Evolutionary conservation across 1,139 yeast species (phyloP).

Genomic region (Hansenula lynferdii): DNA sequence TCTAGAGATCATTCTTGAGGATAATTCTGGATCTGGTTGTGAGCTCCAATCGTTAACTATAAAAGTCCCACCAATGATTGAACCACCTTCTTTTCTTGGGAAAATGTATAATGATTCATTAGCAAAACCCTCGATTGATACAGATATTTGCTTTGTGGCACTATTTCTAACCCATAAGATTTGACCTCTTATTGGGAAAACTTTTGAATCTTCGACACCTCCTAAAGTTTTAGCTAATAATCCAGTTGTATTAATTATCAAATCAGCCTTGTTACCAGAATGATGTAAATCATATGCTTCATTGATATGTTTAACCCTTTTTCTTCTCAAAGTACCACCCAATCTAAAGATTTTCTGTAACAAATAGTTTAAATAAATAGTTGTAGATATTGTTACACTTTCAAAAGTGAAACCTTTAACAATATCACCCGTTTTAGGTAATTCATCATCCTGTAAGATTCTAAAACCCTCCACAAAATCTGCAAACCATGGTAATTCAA

Average conservation of each 20-base stretch:
- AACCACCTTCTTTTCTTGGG: slow-evolving; percentile 43
- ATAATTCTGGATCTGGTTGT: slow-evolving; percentile 36
- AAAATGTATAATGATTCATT: slow-evolving; percentile 23
- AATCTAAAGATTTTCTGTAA: slow-evolving; percentile 14
- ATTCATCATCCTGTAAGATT: slow-evolving; percentile 25
- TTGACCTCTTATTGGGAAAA: slow-evolving; percentile 58
- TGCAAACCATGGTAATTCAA: slow-evolving; percentile 22
- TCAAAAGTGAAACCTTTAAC: slow-evolving; percentile 18
- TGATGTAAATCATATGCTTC: slow-evolving; percentile 11
- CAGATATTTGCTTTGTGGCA: slow-evolving; percentile 31
- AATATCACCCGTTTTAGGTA: slow-evolving; percentile 24
- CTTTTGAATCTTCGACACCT: slow-evolving; percentile 44
- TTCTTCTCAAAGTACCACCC: slow-evolving; percentile 21
- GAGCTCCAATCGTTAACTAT: slow-evolving; percentile 20
- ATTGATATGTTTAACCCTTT: slow-evolving; percentile 17
- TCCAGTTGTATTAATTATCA: slow-evolving; percentile 30
- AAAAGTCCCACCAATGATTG: slow-evolving; percentile 67
- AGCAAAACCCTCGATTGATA: slow-evolving; percentile 32
- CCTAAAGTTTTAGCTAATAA: slow-evolving; percentile 26
- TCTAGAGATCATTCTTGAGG: slow-evolving; percentile 36
- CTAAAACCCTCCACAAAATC: slow-evolving; percentile 43
- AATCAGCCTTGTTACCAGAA: slow-evolving; percentile 24
- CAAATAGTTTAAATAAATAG: slow-evolving; percentile 17
- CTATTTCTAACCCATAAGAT: slow-evolving; percentile 32
- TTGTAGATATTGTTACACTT: slow-evolving; percentile 23